Conservation (phyloP, 202 grass and related monocot genomes). For the Brachypodium distachyon region DNA sequence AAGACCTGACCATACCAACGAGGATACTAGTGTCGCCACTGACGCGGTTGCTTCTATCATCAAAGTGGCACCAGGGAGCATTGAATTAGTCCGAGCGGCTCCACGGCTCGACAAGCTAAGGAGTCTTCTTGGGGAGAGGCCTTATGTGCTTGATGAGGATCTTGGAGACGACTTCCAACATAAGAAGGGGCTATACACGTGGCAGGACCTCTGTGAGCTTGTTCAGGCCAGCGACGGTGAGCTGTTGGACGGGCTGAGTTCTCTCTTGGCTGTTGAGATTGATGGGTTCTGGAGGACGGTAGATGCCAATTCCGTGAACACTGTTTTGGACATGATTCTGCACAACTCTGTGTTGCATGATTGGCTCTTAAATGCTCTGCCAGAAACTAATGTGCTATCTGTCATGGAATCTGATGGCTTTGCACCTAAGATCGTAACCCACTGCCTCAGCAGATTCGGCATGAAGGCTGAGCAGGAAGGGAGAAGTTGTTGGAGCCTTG, state of each 20-base stretch:
- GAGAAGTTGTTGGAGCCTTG: slow-evolving; percentile 48
- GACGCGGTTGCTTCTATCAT: slow-evolving; percentile 41
- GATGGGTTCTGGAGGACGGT: slow-evolving; percentile 86
- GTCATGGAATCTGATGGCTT: slow-evolving; percentile 82
- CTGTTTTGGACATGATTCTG: slow-evolving; percentile 71
- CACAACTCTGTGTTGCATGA: slow-evolving; percentile 78
- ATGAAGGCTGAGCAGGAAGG: slow-evolving; percentile 35
- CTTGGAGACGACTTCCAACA: slow-evolving; percentile 7
- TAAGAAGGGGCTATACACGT: slow-evolving; percentile 55
- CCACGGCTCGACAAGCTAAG: slow-evolving; percentile 76
- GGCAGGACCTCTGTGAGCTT: slow-evolving; percentile 55
- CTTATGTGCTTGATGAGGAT: slow-evolving; percentile 77
- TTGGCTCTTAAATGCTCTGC: slow-evolving; percentile 59
- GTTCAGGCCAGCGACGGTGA: slow-evolving; percentile 86
- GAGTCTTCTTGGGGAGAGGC: slow-evolving; percentile 50
- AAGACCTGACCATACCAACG: neutral
- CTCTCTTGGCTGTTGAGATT: slow-evolving; percentile 57
- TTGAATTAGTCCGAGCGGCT: slow-evolving; percentile 64
- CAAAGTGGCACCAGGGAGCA: slow-evolving; percentile 65
- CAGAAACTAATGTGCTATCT: slow-evolving; percentile 51
- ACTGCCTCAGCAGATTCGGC: slow-evolving; percentile 70
- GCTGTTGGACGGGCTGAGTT: slow-evolving; percentile 56
- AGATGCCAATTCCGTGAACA: slow-evolving; percentile 42
- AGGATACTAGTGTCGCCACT: neutral
- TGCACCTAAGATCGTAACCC: slow-evolving; percentile 36